Percentiles rank a stretch among this genome's conserved stretches.
Conservation (phyloP, 176 grass and related monocot genomes). For the Zea luxurians region DNA sequence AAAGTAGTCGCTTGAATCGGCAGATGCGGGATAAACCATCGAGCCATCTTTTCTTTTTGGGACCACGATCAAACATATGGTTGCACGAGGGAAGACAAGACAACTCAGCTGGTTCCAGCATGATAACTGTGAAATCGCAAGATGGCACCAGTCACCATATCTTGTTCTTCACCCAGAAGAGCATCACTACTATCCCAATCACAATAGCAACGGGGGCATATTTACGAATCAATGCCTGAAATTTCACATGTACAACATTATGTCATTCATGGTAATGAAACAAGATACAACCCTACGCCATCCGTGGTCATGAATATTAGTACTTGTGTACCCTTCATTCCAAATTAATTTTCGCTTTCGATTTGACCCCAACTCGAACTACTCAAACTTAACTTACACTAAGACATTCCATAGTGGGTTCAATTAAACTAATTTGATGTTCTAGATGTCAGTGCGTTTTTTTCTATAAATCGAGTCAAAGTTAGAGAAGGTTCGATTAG, state of each 20-base stretch:
- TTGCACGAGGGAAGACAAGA: not conserved
- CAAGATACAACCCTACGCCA: not conserved
- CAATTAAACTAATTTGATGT: not conserved
- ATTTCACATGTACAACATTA: not conserved
- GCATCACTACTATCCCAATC: conserved; percentile 76
- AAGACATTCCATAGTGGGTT: not conserved
- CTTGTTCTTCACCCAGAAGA: conserved; percentile 89
- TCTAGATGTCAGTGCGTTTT: not conserved
- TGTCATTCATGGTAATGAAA: conserved; percentile 1
- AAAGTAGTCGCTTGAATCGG: conserved; percentile 52
- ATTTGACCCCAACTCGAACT: not conserved
- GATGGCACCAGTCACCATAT: conserved; percentile 59
- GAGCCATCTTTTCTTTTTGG: conserved; percentile 33
- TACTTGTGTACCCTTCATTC: not conserved
- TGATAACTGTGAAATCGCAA: not conserved
- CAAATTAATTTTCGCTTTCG: not conserved
- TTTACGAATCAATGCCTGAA: conserved; percentile 83
- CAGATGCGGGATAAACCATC: conserved; percentile 53
- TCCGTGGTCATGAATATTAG: not conserved
- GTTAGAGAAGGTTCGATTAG: not conserved
- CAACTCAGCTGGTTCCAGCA: conserved; percentile 20
- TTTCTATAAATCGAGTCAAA: not conserved
- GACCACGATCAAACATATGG: not conserved
- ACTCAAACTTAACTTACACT: too few relatives aligned
- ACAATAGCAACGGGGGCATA: conserved; percentile 87